A percentile compares a stretch with the other conserved stretches of the same genome.
Conservation (phyloP, 768 basidiomycete genomes). For the Tulasnella sp. region DNA sequence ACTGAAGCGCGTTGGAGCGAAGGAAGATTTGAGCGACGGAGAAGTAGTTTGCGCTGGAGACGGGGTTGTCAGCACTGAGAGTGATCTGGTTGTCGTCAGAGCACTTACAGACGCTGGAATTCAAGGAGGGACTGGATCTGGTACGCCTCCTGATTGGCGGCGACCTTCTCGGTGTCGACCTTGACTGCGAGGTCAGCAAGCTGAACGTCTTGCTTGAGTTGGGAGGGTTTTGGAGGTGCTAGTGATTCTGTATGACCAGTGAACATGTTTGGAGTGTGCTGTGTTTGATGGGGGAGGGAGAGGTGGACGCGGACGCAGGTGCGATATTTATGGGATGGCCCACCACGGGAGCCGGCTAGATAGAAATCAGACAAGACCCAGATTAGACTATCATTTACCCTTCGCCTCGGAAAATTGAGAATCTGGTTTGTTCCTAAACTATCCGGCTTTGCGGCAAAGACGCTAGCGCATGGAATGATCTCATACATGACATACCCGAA, state of each 20-base stretch:
- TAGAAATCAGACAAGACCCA: background rate
- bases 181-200: constrained; percentile 26
- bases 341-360: background rate
- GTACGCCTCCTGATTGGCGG: constrained; percentile 27
- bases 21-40: constrained; percentile 78
- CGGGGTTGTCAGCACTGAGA: constrained; percentile 34
- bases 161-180: constrained; percentile 10
- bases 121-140: constrained; percentile 39
- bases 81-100: constrained; percentile 27
- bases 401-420: background rate
- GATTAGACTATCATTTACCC: background rate
- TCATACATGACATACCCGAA: constrained; percentile 4
- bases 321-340: background rate
- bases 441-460: background rate
- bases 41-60: constrained; percentile 32
- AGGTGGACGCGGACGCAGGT: background rate
- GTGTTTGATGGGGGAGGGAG: background rate
- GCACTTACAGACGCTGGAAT: constrained; percentile 36
- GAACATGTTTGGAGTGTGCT: constrained; percentile 6
- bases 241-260: constrained; percentile 14
- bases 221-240: constrained; percentile 21
- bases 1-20: constrained; percentile 64
- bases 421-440: background rate
- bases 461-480: background rate
- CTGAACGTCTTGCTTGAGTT: constrained; percentile 14